Evolutionary conservation across 371 early-diverging fungal genomes (phyloP).

Genomic region (Mucor irregularis): DNA sequence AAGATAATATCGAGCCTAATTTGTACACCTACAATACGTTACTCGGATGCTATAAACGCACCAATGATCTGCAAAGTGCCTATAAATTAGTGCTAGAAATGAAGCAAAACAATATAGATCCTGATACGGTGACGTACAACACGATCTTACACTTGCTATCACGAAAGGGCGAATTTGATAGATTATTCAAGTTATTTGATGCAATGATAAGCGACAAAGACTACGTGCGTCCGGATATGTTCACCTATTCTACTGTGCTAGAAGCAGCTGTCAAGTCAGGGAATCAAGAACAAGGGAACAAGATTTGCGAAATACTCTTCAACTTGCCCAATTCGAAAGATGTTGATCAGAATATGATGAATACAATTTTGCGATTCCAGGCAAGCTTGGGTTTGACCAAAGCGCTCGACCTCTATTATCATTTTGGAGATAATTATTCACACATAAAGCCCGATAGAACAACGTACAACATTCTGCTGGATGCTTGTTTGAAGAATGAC

Average conservation of each 20-base stretch:
- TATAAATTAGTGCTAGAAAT: slow-evolving; percentile 39
- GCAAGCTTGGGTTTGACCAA: slow-evolving; percentile 11
- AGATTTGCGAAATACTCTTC: slow-evolving; percentile 12
- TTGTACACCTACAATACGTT: slow-evolving; percentile 52
- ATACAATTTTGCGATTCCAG: slow-evolving; percentile 33
- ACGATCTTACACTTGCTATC: slow-evolving; percentile 36
- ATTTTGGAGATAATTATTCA: slow-evolving; percentile 16
- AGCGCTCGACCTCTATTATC: slow-evolving; percentile 26
- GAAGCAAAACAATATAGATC: slow-evolving; percentile 22
- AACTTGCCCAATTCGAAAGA: neutral
- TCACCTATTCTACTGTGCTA: slow-evolving; percentile 52
- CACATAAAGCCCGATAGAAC: slow-evolving; percentile 26
- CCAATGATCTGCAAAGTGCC: slow-evolving; percentile 35
- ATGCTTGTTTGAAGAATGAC: slow-evolving; percentile 37
- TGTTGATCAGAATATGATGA: slow-evolving; percentile 27
- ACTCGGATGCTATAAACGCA: slow-evolving; percentile 50
- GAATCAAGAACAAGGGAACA: slow-evolving; percentile 13
- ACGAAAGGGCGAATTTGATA: neutral
- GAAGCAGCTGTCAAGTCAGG: slow-evolving; percentile 31
- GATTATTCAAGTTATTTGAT: slow-evolving; percentile 31
- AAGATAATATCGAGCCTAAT: slow-evolving; percentile 20
- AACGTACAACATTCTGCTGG: slow-evolving; percentile 46
- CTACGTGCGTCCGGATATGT: slow-evolving; percentile 37
- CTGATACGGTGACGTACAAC: slow-evolving; percentile 51
- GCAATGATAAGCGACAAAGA: slow-evolving; percentile 24